Evolutionary conservation across 2,329 filamentous ascomycete species (phyloP), one percentile per base, ranked within the genome.

Genomic region (Echinosphaeria canescens): DNA sequence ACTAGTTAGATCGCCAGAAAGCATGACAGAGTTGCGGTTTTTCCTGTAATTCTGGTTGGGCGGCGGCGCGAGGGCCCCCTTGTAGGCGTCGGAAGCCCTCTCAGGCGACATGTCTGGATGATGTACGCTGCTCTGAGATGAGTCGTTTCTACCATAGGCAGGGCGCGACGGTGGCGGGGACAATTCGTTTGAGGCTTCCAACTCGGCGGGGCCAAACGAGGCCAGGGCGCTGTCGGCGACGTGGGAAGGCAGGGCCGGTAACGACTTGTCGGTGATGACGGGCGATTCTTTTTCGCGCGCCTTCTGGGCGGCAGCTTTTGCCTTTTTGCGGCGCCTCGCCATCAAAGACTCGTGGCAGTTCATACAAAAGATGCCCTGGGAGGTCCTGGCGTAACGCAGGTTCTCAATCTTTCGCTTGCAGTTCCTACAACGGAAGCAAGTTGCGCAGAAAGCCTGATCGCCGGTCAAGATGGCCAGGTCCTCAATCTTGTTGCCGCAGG

Each of bases 361-460:
- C 88, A 98, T 98, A 54, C 88, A 98, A 46, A 98, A 95, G 39
- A 98, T 98, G 32, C 88, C 88, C 50, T 95, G 88, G 6, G 85
- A 93, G 2, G 88, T 98, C 43, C 88, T 72, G 29, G 88, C 88
- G 67, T 95, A 98, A 47, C 85, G 74, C 35, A 98, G 60, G 47
- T 98, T 98, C 51, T 98, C 88, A 33, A 98, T 98, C 57, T 93
- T 93, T 46, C 79, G 72, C 58, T 95, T 98, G 61, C 88, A 98
- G 48, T 95, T 98, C 40, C 88, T 68, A 54, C 88, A 98, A 41
- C 84, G 70, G 55, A 98, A 98, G 53, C 88, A 98, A 30, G 80
- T 85, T 23, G 84, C 82, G 51, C 88, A 98, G 47, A 93, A 98
- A 24, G 88, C 88, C 53, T 98, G 85, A 43, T 98, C 88, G 36